Evolutionary conservation across 2,329 filamentous ascomycete genomes (phyloP).

Genomic region (Penicillium rolfsii): DNA sequence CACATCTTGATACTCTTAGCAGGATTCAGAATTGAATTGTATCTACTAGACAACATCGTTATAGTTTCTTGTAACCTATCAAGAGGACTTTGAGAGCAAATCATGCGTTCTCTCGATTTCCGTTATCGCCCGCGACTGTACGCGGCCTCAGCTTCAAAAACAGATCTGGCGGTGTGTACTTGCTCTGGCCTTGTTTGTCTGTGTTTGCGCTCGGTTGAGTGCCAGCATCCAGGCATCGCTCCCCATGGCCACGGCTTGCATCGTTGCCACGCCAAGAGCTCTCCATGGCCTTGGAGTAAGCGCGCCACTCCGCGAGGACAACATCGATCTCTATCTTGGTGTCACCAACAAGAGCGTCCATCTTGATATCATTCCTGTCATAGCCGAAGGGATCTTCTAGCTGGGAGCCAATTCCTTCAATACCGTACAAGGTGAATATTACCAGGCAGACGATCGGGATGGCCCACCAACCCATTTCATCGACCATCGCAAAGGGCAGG

Average conservation of each 20-base stretch:
- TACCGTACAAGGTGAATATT: slow-evolving; percentile 66
- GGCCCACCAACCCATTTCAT: slow-evolving; percentile 66
- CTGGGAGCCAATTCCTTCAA: slow-evolving; percentile 65
- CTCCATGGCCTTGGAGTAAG: slow-evolving; percentile 28
- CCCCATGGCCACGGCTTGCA: slow-evolving; percentile 24
- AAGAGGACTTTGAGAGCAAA: background rate
- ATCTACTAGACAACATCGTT: background rate
- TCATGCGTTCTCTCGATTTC: background rate
- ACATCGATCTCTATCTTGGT: slow-evolving; percentile 61
- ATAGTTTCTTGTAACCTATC: background rate
- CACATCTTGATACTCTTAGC: background rate
- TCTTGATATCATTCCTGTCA: slow-evolving; percentile 68
- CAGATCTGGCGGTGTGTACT: slow-evolving; percentile 35
- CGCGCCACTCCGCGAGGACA: slow-evolving; percentile 62
- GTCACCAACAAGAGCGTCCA: slow-evolving; percentile 67
- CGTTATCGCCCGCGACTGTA: background rate
- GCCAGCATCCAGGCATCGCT: slow-evolving; percentile 15
- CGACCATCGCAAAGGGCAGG: slow-evolving; percentile 65
- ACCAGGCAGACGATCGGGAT: slow-evolving; percentile 63
- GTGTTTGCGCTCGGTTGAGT: slow-evolving; percentile 13
- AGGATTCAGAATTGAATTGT: background rate
- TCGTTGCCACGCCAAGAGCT: slow-evolving; percentile 2
- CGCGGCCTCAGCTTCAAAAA: slow-evolving; percentile 32
- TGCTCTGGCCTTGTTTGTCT: slow-evolving; percentile 6
- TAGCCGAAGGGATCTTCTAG: slow-evolving; percentile 69